Evolutionary conservation across 2,329 filamentous ascomycete species (phyloP), one percentile per base, ranked within the genome.

Genomic region (Ceratocystis lukuohia): DNA sequence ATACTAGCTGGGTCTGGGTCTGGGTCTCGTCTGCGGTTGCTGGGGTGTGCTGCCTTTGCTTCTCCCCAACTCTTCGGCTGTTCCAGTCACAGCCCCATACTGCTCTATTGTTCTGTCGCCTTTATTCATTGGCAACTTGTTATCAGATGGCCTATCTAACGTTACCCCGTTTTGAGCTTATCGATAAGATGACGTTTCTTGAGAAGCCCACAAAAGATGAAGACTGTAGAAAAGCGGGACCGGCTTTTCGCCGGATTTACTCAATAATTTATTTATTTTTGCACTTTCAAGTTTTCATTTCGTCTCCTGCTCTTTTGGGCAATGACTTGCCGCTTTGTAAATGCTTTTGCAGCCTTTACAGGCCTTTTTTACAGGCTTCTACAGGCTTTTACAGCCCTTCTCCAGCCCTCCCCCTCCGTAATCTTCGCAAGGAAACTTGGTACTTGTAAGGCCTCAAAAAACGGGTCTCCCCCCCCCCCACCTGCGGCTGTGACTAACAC

Each of bases 401-500:
- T 41, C 37, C 12, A 41, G 37, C 37, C 37, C 37, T 28, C 28
- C 28, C 28, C 30, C 1, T 33, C 6, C 30, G 30, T 1, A 30
- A 30, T 30, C 30, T 6, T 7, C 3, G 6, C 0, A 33, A 33
- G 5, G 30, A 33, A 8, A 33, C 30, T 33, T 33, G 3, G 37
- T 12, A 12, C 10, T 41, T 41, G 37, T 41, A 41, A 15, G 37
- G 37, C 37, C 37, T 41, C 37, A 41, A 62, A 62, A 46, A 62
- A 33, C 17, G 56, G 56, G 28, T n/a, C 48, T 41, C 48, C 48
- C 5, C 15, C 22, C 15, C 22, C 22, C 22, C 22, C 22, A 20
- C 30, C 64, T 57, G 48, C 63, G n/a, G 57, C 20, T 67, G 59
- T 67, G 63, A 67, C 66, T 67, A 67, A 65, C 59, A 65, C 22